A percentile compares a stretch with the other conserved stretches of the same genome.
These are phyloP conservation scores for Anisodus acutangulus DNA, from an alignment of 257 asterid genomes.

Conservation along the genomic window DNA sequence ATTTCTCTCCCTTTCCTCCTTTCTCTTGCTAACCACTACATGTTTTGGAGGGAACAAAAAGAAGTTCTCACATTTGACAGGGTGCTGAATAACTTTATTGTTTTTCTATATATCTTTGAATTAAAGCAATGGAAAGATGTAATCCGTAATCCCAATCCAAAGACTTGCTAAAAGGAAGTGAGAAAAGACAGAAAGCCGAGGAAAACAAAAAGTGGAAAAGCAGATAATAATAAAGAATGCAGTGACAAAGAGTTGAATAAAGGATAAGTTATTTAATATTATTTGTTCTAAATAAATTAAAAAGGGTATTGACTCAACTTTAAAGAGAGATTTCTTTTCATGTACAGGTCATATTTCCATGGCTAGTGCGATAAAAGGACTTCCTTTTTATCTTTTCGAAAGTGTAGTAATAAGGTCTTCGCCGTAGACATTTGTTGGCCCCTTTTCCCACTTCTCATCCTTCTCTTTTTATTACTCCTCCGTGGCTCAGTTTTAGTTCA, in stretches of 20 bases:
- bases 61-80: not conserved
- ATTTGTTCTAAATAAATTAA: too few species aligned
- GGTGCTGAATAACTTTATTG: not conserved
- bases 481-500: too few species aligned
- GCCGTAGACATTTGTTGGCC: not conserved
- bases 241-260: not conserved
- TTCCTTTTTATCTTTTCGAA: constrained; percentile 36
- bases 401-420: constrained; percentile 27
- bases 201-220: not conserved
- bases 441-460: too few species aligned
- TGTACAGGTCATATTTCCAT: constrained; percentile 45
- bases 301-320: constrained; percentile 17
- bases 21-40: too few species aligned
- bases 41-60: not conserved
- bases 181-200: not conserved
- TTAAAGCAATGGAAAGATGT: not conserved
- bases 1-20: not conserved
- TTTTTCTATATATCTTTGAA: not conserved
- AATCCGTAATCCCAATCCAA: not conserved
- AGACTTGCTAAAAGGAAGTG: not conserved
- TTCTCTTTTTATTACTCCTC: too few species aligned
- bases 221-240: not conserved
- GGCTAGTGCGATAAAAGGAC: constrained; percentile 30
- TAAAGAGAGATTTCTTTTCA: constrained; percentile 35
- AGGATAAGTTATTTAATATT: not conserved